Evolutionary conservation across 495 filamentous ascomycete genomes (phyloP), one percentile per base, ranked within the genome.

Genomic region (Penicillium diatomitis): DNA sequence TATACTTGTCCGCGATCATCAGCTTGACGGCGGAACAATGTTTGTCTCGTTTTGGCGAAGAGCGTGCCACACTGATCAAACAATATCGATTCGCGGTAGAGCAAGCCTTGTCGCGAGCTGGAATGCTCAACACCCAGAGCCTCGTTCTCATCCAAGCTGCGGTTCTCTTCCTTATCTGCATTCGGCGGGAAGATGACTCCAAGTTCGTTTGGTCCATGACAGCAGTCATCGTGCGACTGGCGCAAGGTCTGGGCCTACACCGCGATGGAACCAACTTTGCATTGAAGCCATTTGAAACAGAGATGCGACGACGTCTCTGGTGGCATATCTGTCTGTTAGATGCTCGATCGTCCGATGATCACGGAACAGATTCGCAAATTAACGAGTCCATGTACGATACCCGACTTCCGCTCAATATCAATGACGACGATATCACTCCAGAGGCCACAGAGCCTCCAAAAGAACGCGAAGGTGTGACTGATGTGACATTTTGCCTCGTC

Each of bases 231-330:
- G 74, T 94, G 34, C 81, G 90, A n/a, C 83, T 95, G 53, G 85
- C 83, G 8, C 85, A 91, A 51, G 82, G 83, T 3, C 65, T 94
- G 20, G 88, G 90, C 3, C 69, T 96, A 31, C 90, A 94, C 60
- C 76, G 87, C 5, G 89, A 95, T 56, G 87, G 86, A 3, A 75
- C 73, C 2, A 75, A 88, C 54, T 88, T 90, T 49, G 77, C 76
- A 27, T 65, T 90, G 4, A 74, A 75, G 38, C 85, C 87, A 0
- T 90, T 89, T 54, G 86, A 95, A 41, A 80, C 82, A 0, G 90
- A 96, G 61, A 87, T 92, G 79, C 78, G 90, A 44, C 77, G 90
- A 43, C 77, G 90, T 2, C 60, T 95, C 4, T 96, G 89, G 83
- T 91, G 88, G 83, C 80, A 86, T 40, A 76, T 95, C 6, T 84